phyloP scores from a whole-genome alignment of 305 asterid genomes.

The Nicotiana rustica region DNA sequence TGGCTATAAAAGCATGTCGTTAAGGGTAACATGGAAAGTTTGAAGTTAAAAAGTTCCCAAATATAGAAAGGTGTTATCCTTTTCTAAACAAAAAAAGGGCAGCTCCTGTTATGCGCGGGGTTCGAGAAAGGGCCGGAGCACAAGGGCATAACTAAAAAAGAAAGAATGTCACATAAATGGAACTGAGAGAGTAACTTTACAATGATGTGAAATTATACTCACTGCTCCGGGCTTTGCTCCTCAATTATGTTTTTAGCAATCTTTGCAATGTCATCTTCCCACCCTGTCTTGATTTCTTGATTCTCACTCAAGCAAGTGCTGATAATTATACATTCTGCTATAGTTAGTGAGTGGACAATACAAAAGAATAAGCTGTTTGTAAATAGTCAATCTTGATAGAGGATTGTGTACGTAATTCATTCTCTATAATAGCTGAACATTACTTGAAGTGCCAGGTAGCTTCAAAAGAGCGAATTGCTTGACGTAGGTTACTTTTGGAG shows the following conservation, averaged over 20 bases:
- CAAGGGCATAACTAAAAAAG: background rate
- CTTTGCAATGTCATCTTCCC: conserved; percentile 86
- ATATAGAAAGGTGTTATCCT: background rate
- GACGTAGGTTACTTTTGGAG: conserved; percentile 87
- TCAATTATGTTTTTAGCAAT: conserved; percentile 73
- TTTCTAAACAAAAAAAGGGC: background rate
- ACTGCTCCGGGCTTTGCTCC: conserved; percentile 94
- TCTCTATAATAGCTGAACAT: background rate
- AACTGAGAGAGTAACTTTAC: background rate
- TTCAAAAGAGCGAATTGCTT: conserved; percentile 91
- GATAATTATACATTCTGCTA: conserved; percentile 38
- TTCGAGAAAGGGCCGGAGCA: too few relatives aligned
- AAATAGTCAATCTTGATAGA: conserved; percentile 27
- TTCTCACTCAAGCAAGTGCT: conserved; percentile 62
- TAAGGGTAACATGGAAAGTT: background rate
- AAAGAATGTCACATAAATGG: background rate
- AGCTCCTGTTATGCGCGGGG: too few relatives aligned
- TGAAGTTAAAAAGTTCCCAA: background rate
- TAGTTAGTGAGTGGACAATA: conserved; percentile 30
- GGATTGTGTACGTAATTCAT: background rate
- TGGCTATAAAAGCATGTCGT: background rate
- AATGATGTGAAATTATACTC: conserved; percentile 44
- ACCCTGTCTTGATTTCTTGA: conserved; percentile 76
- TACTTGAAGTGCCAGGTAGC: conserved; percentile 88
- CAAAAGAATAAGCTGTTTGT: conserved; percentile 22